phyloP scores from a whole-genome alignment of 2,329 filamentous ascomycete genomes.

The Ascosphaera aggregata region DNA sequence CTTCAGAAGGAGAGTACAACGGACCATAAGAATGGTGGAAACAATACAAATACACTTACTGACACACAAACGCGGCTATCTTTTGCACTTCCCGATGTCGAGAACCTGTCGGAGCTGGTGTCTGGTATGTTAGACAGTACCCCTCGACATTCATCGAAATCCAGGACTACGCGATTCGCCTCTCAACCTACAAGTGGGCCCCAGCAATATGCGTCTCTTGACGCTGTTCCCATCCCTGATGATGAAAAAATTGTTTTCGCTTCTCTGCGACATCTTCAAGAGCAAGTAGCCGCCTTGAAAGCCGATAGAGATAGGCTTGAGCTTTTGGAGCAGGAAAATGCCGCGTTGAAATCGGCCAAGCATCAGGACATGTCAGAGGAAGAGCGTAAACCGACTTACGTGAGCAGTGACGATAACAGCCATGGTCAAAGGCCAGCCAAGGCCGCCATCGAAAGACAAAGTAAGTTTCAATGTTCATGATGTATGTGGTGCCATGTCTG shows the following conservation, averaged over 20 bases:
- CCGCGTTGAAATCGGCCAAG: slow-evolving; percentile 6
- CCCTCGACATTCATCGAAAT: slow-evolving; percentile 26
- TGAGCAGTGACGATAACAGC: slow-evolving; percentile 24
- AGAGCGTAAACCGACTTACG: slow-evolving; percentile 22
- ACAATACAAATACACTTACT: slow-evolving; percentile 6
- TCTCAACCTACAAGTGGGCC: slow-evolving; percentile 18
- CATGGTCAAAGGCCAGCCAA: slow-evolving; percentile 13
- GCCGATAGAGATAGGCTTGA: slow-evolving; percentile 27
- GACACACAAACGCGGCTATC: slow-evolving; percentile 32
- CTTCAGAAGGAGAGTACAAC: slow-evolving; percentile 7
- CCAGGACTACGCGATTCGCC: slow-evolving; percentile 29
- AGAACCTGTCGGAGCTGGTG: slow-evolving; percentile 37
- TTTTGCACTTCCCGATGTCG: slow-evolving; percentile 36
- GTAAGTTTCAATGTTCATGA: slow-evolving; percentile 11
- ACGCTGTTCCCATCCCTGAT: slow-evolving; percentile 31
- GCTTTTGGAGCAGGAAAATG: slow-evolving; percentile 28
- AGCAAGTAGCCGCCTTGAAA: slow-evolving; percentile 33
- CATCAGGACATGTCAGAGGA: slow-evolving; percentile 13
- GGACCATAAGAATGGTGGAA: slow-evolving; percentile 9
- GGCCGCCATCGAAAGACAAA: slow-evolving; percentile 15
- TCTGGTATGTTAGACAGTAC: slow-evolving; percentile 34
- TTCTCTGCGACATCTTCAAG: slow-evolving; percentile 33
- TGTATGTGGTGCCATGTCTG: slow-evolving; percentile 11
- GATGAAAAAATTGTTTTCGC: slow-evolving; percentile 40
- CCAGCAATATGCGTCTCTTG: slow-evolving; percentile 23